Percentiles rank a stretch among this genome's conserved stretches.
Evolutionary conservation across 768 basidiomycete genomes (phyloP).

Genomic region (Hydnomerulius pinastri): DNA sequence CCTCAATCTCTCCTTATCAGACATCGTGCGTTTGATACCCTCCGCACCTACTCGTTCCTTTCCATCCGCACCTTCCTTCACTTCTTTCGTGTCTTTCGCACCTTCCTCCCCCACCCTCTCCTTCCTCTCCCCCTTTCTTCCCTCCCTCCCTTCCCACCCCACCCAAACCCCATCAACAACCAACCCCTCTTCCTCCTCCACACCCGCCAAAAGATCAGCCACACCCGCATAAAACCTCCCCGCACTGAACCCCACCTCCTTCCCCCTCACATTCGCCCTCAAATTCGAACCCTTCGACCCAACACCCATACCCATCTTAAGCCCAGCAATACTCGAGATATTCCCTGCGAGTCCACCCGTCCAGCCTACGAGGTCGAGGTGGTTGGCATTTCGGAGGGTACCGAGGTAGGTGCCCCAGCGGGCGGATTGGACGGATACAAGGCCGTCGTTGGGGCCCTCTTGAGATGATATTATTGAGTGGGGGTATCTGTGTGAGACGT

Average conservation of each 20-base stretch:
- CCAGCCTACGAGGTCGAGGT: conserved; percentile 94
- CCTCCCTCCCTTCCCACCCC: conserved; percentile 18
- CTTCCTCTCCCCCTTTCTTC: conserved; percentile 16
- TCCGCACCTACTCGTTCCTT: neutral
- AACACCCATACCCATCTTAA: conserved; percentile 77
- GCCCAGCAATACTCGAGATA: conserved; percentile 25
- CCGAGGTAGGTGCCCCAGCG: conserved; percentile 96
- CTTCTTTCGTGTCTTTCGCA: conserved; percentile 1
- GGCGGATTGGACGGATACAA: conserved; percentile 85
- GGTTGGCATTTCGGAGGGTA: conserved; percentile 89
- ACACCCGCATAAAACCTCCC: conserved; percentile 89
- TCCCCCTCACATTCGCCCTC: no score
- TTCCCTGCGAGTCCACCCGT: conserved; percentile 42
- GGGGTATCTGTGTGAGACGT: conserved; percentile 46
- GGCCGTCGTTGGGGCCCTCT: conserved; percentile 93
- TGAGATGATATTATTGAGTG: conserved; percentile 81
- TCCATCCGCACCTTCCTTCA: neutral
- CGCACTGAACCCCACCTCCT: conserved; percentile 88
- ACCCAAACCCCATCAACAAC: conserved; percentile 25
- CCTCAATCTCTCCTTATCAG: conserved; percentile 27
- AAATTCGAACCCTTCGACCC: no score
- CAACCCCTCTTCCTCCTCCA: conserved; percentile 62
- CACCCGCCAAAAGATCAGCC: conserved; percentile 73
- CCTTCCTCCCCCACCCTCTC: neutral
- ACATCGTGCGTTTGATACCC: conserved; percentile 12